Conservation (phyloP, 441 rosid genomes). For the Isatis lusitanica region DNA sequence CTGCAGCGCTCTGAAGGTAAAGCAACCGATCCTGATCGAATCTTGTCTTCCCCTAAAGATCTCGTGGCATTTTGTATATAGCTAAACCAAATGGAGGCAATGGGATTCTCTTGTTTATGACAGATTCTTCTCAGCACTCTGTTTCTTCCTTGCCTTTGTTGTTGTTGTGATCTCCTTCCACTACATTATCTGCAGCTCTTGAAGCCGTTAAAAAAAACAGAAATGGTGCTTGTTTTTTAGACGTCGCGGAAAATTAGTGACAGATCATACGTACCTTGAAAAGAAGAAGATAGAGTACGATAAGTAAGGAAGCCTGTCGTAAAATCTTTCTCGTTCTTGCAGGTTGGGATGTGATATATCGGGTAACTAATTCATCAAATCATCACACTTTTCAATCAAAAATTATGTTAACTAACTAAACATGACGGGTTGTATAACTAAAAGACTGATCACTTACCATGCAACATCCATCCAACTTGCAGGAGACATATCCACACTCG, state of each 20-base stretch:
- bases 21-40: conserved; percentile 49
- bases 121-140: conserved; percentile 29
- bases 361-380: conserved; percentile 58
- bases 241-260: no score
- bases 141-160: background rate
- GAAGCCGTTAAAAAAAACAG: background rate
- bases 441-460: conserved; percentile 43
- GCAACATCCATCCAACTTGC: conserved; percentile 89
- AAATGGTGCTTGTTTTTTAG: no score
- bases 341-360: conserved; percentile 68
- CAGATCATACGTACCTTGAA: conserved; percentile 54
- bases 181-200: conserved; percentile 35
- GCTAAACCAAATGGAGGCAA: conserved; percentile 72
- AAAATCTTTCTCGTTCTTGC: conserved; percentile 60
- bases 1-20: conserved; percentile 56
- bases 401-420: background rate
- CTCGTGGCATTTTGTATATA: conserved; percentile 72
- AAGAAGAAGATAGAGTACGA: conserved; percentile 73
- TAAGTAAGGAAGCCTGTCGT: conserved; percentile 67
- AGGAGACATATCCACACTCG: no score
- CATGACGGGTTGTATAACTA: background rate
- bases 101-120: conserved; percentile 33
- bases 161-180: conserved; percentile 26
- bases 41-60: conserved; percentile 57
- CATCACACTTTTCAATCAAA: background rate